Evolutionary conservation across 2,329 filamentous ascomycete genomes (phyloP).

Genomic region (Periconia sp.): DNA sequence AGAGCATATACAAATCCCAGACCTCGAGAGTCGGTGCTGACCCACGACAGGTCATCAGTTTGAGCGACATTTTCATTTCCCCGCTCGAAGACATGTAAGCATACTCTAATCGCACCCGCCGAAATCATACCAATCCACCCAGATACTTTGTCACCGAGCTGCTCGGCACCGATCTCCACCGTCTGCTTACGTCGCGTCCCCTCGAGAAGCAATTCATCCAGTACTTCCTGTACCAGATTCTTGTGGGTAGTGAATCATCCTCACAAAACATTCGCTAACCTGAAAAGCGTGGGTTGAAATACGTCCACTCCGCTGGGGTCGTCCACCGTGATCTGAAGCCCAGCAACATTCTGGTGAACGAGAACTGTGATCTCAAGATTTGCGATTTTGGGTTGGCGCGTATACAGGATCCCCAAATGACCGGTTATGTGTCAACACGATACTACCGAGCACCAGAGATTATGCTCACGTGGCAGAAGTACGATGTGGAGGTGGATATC

Average conservation of each 20-base stretch:
- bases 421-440: conserved; percentile 95
- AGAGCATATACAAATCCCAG: conserved; percentile 19
- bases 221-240: conserved; percentile 98
- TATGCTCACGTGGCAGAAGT: conserved; percentile 99
- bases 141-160: conserved; percentile 99
- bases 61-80: conserved; percentile 99
- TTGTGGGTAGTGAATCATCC: conserved; percentile 75
- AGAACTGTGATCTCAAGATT: conserved; percentile 99
- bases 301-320: conserved; percentile 96
- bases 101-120: neutral
- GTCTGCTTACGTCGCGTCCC: conserved; percentile 89
- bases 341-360: conserved; percentile 98
- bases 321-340: conserved; percentile 98
- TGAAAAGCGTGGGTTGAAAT: conserved; percentile 87
- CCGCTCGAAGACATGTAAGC: conserved; percentile 95
- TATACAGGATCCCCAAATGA: conserved; percentile 99
- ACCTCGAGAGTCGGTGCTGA: conserved; percentile 13
- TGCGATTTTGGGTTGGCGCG: conserved; percentile 97
- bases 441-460: conserved; percentile 99
- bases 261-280: conserved; percentile 38
- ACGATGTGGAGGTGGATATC: conserved; percentile 98
- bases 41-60: conserved; percentile 73
- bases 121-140: conserved; percentile 22
- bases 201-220: conserved; percentile 99
- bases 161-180: conserved; percentile 92